Conservation (phyloP, 345 rosid species). For the Brassica carinata region DNA sequence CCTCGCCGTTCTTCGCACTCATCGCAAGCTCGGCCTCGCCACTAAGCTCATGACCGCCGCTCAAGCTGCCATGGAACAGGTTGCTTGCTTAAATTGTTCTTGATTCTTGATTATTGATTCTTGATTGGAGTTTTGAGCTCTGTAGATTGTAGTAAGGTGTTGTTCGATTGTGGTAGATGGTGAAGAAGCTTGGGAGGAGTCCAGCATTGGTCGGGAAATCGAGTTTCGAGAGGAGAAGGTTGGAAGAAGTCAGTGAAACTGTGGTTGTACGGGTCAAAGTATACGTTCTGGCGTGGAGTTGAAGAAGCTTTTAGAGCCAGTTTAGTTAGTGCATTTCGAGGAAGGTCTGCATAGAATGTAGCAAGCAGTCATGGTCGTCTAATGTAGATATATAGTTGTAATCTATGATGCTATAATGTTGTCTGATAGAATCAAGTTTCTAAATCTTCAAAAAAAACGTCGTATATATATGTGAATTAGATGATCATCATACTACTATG, state of each 20-base stretch:
- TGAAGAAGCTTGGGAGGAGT: conserved; percentile 42
- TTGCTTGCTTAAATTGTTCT: conserved; percentile 13
- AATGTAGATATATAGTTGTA: too few species aligned
- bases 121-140: too few species aligned
- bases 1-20: conserved; percentile 97
- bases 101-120: too few species aligned
- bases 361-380: background rate
- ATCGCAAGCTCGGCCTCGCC: conserved; percentile 92
- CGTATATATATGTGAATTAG: too few species aligned
- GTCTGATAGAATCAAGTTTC: too few species aligned
- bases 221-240: conserved; percentile 79
- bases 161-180: conserved; percentile 27
- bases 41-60: conserved; percentile 99
- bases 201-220: conserved; percentile 47
- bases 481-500: too few species aligned
- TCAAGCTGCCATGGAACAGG: conserved; percentile 98
- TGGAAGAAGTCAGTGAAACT: conserved; percentile 56
- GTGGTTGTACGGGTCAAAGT: conserved; percentile 51
- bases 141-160: background rate
- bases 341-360: conserved; percentile 31
- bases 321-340: conserved; percentile 6
- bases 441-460: too few species aligned
- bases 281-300: conserved; percentile 57
- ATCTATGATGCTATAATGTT: too few species aligned
- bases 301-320: conserved; percentile 38